Evolutionary conservation across 2,329 filamentous ascomycete genomes (phyloP).

Genomic region (Epichloe sp.): DNA sequence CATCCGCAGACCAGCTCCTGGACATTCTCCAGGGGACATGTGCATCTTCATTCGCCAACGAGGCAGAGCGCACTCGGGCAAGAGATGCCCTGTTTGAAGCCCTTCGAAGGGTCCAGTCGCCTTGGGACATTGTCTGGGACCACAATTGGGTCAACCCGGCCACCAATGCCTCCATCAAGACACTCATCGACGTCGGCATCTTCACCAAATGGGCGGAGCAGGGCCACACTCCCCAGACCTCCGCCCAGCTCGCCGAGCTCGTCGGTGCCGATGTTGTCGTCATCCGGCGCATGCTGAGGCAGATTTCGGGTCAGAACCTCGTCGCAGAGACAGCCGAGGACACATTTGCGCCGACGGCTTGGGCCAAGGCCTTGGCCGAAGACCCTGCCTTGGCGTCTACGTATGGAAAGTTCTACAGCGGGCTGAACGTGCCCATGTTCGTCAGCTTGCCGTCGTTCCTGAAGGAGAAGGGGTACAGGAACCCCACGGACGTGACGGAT

Average conservation of each 20-base stretch:
- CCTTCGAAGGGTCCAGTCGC: slow-evolving; percentile 20
- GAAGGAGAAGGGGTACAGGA: slow-evolving; percentile 19
- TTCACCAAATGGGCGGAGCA: slow-evolving; percentile 22
- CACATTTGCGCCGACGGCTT: slow-evolving; percentile 21
- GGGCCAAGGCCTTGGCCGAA: slow-evolving; percentile 16
- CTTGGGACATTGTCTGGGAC: slow-evolving; percentile 26
- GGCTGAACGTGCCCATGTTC: slow-evolving; percentile 20
- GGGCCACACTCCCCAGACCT: slow-evolving; percentile 17
- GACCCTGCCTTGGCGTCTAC: slow-evolving; percentile 16
- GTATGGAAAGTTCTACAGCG: slow-evolving; percentile 21
- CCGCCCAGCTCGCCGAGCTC: slow-evolving; percentile 19
- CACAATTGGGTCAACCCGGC: slow-evolving; percentile 21
- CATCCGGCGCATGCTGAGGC: slow-evolving; percentile 22
- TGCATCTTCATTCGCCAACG: slow-evolving; percentile 17
- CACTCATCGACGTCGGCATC: slow-evolving; percentile 23
- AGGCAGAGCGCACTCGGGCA: slow-evolving; percentile 19
- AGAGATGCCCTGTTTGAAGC: slow-evolving; percentile 19
- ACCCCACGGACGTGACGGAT: slow-evolving; percentile 19
- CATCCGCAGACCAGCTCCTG: slow-evolving; percentile 14
- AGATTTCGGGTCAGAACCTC: slow-evolving; percentile 22
- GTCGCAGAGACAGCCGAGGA: slow-evolving; percentile 21
- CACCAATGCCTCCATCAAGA: slow-evolving; percentile 22
- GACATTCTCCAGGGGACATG: slow-evolving; percentile 14
- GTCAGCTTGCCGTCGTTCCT: slow-evolving; percentile 19
- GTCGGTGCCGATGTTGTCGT: slow-evolving; percentile 20